Base-by-base conservation (phyloP, 129 eudicot species). In the Flaveria sonorensis region DNA sequence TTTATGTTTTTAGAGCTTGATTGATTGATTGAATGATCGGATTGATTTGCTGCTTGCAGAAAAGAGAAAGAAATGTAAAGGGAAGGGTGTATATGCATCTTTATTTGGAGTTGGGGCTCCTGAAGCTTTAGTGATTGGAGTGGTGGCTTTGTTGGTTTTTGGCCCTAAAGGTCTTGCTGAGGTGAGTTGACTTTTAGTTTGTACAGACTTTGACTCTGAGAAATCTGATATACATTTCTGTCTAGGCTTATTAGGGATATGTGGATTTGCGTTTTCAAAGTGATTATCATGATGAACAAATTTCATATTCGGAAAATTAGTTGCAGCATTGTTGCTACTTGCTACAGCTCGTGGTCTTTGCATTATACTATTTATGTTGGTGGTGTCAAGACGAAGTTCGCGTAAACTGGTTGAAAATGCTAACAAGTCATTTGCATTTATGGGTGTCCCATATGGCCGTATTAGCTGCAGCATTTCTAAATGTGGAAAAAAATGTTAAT, bases 161-260 rank as follows among this genome's bases (percentile, higher is more conserved):
- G 98, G 98, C n/a, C 98, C 98, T n/a, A 94, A 94, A 85, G 98
- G 98, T 76, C 97, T 94, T 84, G 98, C 98, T 77, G 98, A 94
- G 87, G 98, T 91, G 36, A 75, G 78, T 79, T 73, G 42, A 68
- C 64, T 72, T 80, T 55, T 47, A 39, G 15, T 43, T 21, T 76
- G 5, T 48, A 14, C 39, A 21, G 52, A 12, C 39, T 73, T 73
- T 7, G 15, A 62, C 16, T 16, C n/a, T 0, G 18, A 72, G 55
- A 12, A 18, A 13, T 56, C 10, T 56, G 63, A 56, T 51, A 20
- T 4, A 53, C 0, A 10, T 4, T 53, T 18, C 9, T 53, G 47
- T 43, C 47, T 53, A 16, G 23, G 21, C 2, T 16, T 53, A 16
- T 16, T 5, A n/a, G 12, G 21, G n/a, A 28, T 52, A 66, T 36